These are phyloP conservation scores for Syncephalastrum sp. DNA, from an alignment of 371 early-diverging fungal genomes.

Conservation along the genomic window DNA sequence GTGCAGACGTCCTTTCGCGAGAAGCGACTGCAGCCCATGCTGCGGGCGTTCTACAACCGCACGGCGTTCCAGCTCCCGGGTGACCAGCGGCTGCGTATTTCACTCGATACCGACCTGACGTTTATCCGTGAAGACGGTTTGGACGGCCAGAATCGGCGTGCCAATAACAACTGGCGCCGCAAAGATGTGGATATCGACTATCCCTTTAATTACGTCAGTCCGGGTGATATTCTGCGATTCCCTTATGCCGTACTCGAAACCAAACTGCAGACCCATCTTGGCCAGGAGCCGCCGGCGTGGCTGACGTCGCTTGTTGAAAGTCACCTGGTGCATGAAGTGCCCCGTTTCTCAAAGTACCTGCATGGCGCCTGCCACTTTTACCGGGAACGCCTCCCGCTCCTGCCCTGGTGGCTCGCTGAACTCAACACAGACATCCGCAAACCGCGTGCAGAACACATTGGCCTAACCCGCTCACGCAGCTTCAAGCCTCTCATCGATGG, in stretches of 20 bases:
- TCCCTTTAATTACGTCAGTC: conserved; percentile 84
- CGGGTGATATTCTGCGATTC: conserved; percentile 42
- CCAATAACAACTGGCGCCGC: conserved; percentile 83
- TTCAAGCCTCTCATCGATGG: conserved; percentile 41
- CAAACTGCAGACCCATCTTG: conserved; percentile 80
- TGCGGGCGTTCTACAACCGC: conserved; percentile 91
- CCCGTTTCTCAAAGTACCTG: conserved; percentile 96
- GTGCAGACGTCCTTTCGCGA: conserved; percentile 68
- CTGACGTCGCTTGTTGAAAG: conserved; percentile 82
- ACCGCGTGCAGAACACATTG: conserved; percentile 27
- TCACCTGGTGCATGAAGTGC: conserved; percentile 93
- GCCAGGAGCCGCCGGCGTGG: conserved; percentile 92
- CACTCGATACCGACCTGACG: conserved; percentile 91
- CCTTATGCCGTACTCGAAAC: conserved; percentile 33
- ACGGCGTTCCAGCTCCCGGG: conserved; percentile 97
- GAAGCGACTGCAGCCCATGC: conserved; percentile 74
- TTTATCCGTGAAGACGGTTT: conserved; percentile 82
- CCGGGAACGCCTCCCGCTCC: conserved; percentile 21
- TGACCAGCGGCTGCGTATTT: conserved; percentile 89
- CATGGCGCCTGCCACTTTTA: conserved; percentile 76
- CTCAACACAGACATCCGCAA: conserved; percentile 50
- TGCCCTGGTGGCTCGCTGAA: conserved; percentile 42
- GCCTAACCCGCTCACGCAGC: conserved; percentile 26
- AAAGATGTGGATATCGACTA: conserved; percentile 81
- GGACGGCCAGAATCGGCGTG: conserved; percentile 22